phyloP scores from a whole-genome alignment of 2,329 filamentous ascomycete species.

The Aspergillus melleus region DNA sequence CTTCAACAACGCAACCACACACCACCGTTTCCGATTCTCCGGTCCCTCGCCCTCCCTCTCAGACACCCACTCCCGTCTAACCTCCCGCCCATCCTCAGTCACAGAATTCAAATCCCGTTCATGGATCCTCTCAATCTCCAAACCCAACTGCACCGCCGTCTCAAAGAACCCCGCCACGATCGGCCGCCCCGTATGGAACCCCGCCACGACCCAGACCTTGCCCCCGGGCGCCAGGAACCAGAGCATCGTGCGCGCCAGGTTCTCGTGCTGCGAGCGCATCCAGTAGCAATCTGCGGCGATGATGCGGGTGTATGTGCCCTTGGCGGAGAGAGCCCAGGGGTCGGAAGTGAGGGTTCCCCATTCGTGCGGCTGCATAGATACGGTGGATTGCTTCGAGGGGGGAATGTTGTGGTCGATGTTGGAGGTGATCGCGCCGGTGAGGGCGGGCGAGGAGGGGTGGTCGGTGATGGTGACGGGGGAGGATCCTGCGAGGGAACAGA shows the following conservation, averaged over 20 bases:
- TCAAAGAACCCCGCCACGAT: conserved; percentile 60
- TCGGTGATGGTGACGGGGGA: conserved; percentile 52
- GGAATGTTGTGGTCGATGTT: conserved; percentile 49
- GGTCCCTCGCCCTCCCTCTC: conserved; percentile 49
- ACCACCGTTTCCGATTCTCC: conserved; percentile 58
- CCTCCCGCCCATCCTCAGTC: conserved; percentile 40
- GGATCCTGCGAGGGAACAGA: conserved; percentile 38
- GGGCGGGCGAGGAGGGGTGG: conserved; percentile 44
- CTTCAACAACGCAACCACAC: conserved; percentile 52
- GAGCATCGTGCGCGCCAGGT: conserved; percentile 55
- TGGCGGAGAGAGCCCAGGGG: conserved; percentile 39
- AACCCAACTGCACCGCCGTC: conserved; percentile 40
- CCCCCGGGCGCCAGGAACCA: conserved; percentile 52
- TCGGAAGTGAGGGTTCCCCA: conserved; percentile 52
- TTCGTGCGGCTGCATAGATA: conserved; percentile 52
- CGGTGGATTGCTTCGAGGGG: background rate
- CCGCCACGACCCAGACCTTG: conserved; percentile 53
- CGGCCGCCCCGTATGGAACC: conserved; percentile 60
- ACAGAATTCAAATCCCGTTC: conserved; percentile 54
- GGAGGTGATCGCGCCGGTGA: conserved; percentile 43
- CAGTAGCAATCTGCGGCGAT: conserved; percentile 63
- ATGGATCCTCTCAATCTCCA: conserved; percentile 54
- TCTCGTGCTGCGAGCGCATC: conserved; percentile 59
- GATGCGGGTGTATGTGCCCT: conserved; percentile 52
- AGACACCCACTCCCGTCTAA: conserved; percentile 45